phyloP scores from a whole-genome alignment of 345 rosid genomes.

The Alliaria petiolata region DNA sequence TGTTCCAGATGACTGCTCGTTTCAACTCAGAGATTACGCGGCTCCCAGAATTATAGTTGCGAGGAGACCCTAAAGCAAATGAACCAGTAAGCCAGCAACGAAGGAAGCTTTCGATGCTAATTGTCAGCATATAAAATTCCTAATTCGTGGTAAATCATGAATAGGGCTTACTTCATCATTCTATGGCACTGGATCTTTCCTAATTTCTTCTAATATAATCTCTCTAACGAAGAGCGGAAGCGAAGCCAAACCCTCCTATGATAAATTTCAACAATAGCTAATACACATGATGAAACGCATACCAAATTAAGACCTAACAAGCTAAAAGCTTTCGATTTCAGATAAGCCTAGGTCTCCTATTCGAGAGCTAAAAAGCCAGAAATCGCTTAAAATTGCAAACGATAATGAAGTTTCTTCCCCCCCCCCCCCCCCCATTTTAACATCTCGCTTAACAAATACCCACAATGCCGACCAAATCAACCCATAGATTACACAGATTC shows the following conservation, averaged over 20 bases:
- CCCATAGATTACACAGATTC: conserved; percentile 28
- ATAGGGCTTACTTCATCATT: too few species aligned
- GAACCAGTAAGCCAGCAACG: not conserved
- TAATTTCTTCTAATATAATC: not conserved
- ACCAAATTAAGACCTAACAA: not conserved
- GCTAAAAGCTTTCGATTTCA: conserved; percentile 3
- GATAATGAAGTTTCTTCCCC: not conserved
- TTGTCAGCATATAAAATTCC: not conserved
- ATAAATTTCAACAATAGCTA: not conserved
- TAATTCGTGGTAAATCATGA: not conserved
- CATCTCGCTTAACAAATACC: not conserved
- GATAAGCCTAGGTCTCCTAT: not conserved
- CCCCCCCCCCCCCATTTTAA: not conserved
- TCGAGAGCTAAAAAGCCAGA: not conserved
- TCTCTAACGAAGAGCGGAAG: not conserved
- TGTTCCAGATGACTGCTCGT: conserved; percentile 5
- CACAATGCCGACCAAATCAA: conserved; percentile 25
- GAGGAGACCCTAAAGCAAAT: conserved; percentile 28
- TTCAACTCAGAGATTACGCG: conserved; percentile 9
- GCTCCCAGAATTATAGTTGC: conserved; percentile 5
- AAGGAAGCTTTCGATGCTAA: not conserved
- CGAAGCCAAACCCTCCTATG: not conserved
- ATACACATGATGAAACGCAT: not conserved
- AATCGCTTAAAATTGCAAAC: not conserved
- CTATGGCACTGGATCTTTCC: too few species aligned